Base-by-base conservation (phyloP, 441 rosid genomes). In the Arabidopsis hybrid region DNA sequence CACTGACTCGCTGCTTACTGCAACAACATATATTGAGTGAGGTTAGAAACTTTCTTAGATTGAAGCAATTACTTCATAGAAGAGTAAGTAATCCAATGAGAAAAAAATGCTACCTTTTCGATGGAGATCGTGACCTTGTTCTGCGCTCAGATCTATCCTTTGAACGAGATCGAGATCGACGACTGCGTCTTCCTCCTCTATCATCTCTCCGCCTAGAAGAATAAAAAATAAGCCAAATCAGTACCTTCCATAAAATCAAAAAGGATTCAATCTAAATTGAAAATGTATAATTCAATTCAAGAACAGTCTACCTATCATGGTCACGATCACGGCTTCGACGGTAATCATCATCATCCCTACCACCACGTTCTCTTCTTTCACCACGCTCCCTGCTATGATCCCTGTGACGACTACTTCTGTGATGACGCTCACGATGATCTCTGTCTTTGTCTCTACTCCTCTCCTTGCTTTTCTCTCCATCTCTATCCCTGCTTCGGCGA, bases 1-100 rank as follows among this genome's bases (percentile, higher is more conserved):
- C 97, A 77, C 99, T 95, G 62, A 86, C 82, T 67, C 99, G 26
- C 26, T 21, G 85, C 87, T 95, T 91, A 83, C 99, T 92, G 89
- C 74, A 87, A 66, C 49, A 17, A 69, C 1, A 79, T 2, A 77
- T 3, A 68, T 85, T 21, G 26, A 21, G 26, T 70, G 81, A 77
- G 9, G 16, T 62, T 58, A 38, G 61, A 60, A 60, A 52, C 7
- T 3, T 21, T 47, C 8, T 18, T 40, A 71, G 21, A 51, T 46
- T 38, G 26, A 39, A 49, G 26, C 3, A 38, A n/a, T 12, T 26
- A 58, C 2, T 71, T 21, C 63, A 59, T 10, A 50, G 0, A 9
- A 34, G 0, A 17, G 58, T n/a, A 58, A 8, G 4, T 21, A 21
- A 21, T 21, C 6, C 29, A 57, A 8, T 0, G 8, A 42, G 36